These are phyloP conservation scores for Sarocladium strictum DNA, from an alignment of 2,329 filamentous ascomycete genomes.

Conservation along the genomic window DNA sequence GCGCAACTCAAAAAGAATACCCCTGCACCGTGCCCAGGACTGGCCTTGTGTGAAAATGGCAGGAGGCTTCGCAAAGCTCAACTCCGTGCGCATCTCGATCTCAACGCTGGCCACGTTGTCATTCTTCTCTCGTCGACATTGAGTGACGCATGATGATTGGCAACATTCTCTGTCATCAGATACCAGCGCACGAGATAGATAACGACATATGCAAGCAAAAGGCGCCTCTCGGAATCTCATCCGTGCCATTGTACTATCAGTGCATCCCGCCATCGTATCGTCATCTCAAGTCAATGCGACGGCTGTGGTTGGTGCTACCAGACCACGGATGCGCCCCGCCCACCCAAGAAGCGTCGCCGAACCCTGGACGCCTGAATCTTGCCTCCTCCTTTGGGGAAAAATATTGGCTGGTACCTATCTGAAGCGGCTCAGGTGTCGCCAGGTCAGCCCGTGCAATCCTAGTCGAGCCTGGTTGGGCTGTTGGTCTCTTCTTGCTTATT, in stretches of 20 bases:
- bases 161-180: background rate
- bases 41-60: conserved; percentile 1
- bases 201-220: background rate
- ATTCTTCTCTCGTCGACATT: background rate
- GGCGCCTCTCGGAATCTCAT: conserved; percentile 1
- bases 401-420: conserved; percentile 3
- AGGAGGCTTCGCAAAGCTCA: background rate
- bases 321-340: conserved; percentile 1
- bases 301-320: background rate
- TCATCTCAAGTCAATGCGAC: background rate
- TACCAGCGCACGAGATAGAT: background rate
- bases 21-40: conserved; percentile 1
- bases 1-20: conserved; percentile 1
- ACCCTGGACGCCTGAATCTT: conserved; percentile 4
- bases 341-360: conserved; percentile 4
- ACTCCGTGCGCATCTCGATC: background rate
- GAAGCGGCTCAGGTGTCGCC: background rate
- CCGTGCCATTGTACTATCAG: background rate
- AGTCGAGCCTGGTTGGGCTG: background rate
- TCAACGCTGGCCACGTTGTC: background rate
- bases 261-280: conserved; percentile 4
- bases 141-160: background rate
- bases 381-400: background rate
- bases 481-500: background rate
- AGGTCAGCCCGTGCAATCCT: background rate